phyloP scores from a whole-genome alignment of 2,329 filamentous ascomycete species.

The Pseudopithomyces maydicus region DNA sequence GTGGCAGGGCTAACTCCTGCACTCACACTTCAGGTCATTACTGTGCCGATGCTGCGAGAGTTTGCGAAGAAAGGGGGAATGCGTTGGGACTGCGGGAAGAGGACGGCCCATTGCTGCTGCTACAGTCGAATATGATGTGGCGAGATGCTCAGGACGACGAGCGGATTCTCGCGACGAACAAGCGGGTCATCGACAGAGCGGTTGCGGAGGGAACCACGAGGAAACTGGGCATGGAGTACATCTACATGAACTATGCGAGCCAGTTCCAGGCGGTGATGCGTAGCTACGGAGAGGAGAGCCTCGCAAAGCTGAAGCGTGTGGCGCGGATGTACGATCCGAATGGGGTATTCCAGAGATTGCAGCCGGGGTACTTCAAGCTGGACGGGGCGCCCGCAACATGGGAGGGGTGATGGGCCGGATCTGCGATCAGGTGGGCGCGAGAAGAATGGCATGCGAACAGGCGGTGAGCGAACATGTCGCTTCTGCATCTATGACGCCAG shows the following conservation, averaged over 20 bases:
- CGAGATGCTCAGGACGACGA: constrained; percentile 25
- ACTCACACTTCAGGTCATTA: constrained; percentile 32
- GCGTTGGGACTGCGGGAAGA: constrained; percentile 29
- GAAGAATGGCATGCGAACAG: not conserved
- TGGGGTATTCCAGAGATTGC: constrained; percentile 47
- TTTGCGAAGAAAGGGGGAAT: constrained; percentile 33
- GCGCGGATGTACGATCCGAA: constrained; percentile 48
- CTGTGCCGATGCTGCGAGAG: constrained; percentile 23
- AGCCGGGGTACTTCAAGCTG: constrained; percentile 54
- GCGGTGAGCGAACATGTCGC: constrained; percentile 2
- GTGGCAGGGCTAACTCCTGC: constrained; percentile 20
- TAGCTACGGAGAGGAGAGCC: constrained; percentile 49
- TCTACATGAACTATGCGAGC: constrained; percentile 57
- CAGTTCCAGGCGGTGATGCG: constrained; percentile 49
- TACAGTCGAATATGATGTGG: constrained; percentile 25
- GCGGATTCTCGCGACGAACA: constrained; percentile 20
- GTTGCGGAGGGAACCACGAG: constrained; percentile 3
- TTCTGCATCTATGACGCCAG: not conserved
- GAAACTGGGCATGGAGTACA: constrained; percentile 30
- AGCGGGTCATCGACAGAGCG: constrained; percentile 17
- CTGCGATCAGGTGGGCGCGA: no score
- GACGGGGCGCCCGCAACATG: constrained; percentile 3
- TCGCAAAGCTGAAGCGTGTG: constrained; percentile 38
- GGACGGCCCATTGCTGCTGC: constrained; percentile 26
- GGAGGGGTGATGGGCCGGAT: not conserved